Conservation (phyloP, 257 asterid species). For the Ehretia macrophylla region DNA sequence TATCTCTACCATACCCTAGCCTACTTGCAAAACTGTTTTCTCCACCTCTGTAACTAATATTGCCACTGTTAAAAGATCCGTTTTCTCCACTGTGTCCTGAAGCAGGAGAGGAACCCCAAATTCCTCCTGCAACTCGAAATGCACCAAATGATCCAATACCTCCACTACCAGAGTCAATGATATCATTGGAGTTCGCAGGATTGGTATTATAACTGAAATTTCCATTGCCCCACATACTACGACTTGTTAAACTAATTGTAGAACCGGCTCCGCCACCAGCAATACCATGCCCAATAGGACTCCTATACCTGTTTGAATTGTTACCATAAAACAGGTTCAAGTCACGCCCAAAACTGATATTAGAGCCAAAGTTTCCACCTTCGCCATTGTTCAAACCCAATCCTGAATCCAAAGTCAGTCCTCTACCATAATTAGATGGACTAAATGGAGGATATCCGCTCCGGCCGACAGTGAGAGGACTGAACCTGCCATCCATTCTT, state of each 20-base stretch:
- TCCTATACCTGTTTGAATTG: conserved; percentile 39
- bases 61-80: conserved; percentile 32
- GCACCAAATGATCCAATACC: conserved; percentile 32
- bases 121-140: conserved; percentile 53
- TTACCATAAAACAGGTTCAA: conserved; percentile 39
- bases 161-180: conserved; percentile 38
- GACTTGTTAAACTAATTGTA: conserved; percentile 27
- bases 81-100: conserved; percentile 41
- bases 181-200: conserved; percentile 28
- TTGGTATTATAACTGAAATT: conserved; percentile 30
- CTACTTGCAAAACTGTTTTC: conserved; percentile 36
- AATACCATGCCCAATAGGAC: conserved; percentile 36
- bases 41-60: conserved; percentile 27
- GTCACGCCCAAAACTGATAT: conserved; percentile 46
- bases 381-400: conserved; percentile 43
- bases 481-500: conserved; percentile 53
- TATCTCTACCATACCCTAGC: conserved; percentile 39
- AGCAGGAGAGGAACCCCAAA: conserved; percentile 54
- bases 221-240: conserved; percentile 49
- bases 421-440: conserved; percentile 40
- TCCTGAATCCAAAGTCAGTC: conserved; percentile 43
- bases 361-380: conserved; percentile 36
- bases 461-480: conserved; percentile 49
- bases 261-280: conserved; percentile 47
- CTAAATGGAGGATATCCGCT: conserved; percentile 54